Conservation (phyloP, 805 yeast species). For the Candida nitratophila region DNA sequence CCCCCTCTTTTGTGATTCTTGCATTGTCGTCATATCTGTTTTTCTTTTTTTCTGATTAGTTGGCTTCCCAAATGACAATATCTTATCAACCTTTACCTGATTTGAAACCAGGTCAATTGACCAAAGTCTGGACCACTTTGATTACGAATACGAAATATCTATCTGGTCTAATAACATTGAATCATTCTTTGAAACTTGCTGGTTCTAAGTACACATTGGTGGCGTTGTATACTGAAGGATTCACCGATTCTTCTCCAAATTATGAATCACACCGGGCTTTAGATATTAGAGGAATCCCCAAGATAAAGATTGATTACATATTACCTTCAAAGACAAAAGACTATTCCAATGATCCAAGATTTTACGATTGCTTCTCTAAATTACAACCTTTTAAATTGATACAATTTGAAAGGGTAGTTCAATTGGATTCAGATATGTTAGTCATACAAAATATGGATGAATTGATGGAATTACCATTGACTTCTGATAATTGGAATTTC, state of each 20-base stretch:
- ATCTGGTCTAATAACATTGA: slow-evolving; percentile 43
- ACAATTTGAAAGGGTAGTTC: slow-evolving; percentile 48
- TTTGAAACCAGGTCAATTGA: slow-evolving; percentile 8
- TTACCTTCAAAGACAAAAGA: slow-evolving; percentile 37
- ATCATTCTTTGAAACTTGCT: slow-evolving; percentile 36
- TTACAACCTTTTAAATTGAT: slow-evolving; percentile 44
- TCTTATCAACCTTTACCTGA: slow-evolving; percentile 9
- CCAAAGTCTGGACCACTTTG: slow-evolving; percentile 46
- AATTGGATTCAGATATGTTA: slow-evolving; percentile 55
- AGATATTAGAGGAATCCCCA: slow-evolving; percentile 32
- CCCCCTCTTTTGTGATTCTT: no score
- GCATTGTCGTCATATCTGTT: no score
- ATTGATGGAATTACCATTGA: slow-evolving; percentile 39
- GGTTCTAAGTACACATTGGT: slow-evolving; percentile 44
- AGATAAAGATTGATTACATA: slow-evolving; percentile 33
- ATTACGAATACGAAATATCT: slow-evolving; percentile 46
- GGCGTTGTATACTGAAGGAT: slow-evolving; percentile 45
- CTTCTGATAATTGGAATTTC: slow-evolving; percentile 24
- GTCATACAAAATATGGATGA: slow-evolving; percentile 54
- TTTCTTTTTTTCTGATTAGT: no score
- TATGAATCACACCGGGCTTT: slow-evolving; percentile 33
- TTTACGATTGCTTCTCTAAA: slow-evolving; percentile 58
- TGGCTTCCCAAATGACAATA: background rate
- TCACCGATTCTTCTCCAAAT: slow-evolving; percentile 13
- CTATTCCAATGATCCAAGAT: slow-evolving; percentile 43